Evolutionary conservation across 352 stramenopile species (phyloP), one percentile per base, ranked within the genome.

Genomic region (Globisporangium radiosum): DNA sequence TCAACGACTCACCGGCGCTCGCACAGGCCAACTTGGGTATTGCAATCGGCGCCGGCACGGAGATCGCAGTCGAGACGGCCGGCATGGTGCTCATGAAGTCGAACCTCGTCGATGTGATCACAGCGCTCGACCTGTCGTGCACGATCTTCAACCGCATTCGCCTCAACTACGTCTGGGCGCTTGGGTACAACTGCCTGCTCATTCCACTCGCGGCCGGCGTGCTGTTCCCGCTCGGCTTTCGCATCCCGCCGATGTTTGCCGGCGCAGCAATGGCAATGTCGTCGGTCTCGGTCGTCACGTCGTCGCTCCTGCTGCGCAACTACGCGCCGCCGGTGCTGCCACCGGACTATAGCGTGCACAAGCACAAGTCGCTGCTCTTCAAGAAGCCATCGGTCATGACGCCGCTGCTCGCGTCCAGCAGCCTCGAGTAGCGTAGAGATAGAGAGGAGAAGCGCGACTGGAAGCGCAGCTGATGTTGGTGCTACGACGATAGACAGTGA

Each of bases 1-100:
- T 99, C 66, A 99, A 99, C 72, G 98, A 99, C 73, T 97, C 95
- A 15, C 97, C 97, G 39, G 97, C 97, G 10, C 70, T 99, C 25
- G 96, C 96, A 4, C 88, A 98, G 76, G 96, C 97, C 5, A 88
- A 99, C 69, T 73, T 99, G 15, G 98, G 98, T 8, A 98, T 99
- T 47, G 95, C 95, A 15, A 94, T 98, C 33, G 97, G 95, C 8
- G 90, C 82, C 48, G 97, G 96, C 48, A 98, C 95, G 25, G 93
- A 99, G 62, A 98, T 99, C 64, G 97, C 97, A 3, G 92, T 98
- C 13, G 97, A 99, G 74, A 97, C 97, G 25, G 96, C 95, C 1
- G 94, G 96, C 55, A 97, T 99, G 72, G 83, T 94, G 57, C 76
- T 94, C 53, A 93, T 93, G 83, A 93, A 92, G 70, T 89, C 85